Conservation (phyloP, 2,329 filamentous ascomycete species). For the Neofusicoccum parvum region DNA sequence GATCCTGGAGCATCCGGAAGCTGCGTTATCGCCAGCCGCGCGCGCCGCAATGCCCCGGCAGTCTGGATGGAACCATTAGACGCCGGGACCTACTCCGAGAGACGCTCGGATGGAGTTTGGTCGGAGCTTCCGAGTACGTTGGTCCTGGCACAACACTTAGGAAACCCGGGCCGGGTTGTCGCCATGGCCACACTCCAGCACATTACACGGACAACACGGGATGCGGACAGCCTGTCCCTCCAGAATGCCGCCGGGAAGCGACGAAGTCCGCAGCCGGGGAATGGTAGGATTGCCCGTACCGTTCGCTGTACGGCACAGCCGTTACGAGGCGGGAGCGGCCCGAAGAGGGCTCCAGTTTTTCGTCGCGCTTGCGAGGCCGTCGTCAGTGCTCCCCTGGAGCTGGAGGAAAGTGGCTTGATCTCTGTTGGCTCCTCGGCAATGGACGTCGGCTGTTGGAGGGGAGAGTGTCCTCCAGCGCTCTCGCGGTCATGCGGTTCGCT, state of each 20-base stretch:
- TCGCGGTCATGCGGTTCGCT: background rate
- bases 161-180: too few species aligned
- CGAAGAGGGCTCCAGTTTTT: slow-evolving; percentile 13
- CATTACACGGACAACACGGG: background rate
- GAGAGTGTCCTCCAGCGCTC: background rate
- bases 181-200: too few species aligned
- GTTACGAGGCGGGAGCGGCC: background rate
- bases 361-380: background rate
- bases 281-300: background rate
- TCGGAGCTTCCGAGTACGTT: too few species aligned
- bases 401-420: background rate
- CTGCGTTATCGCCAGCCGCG: too few species aligned
- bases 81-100: too few species aligned
- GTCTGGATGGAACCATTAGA: too few species aligned
- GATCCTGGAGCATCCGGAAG: too few species aligned
- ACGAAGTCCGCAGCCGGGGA: background rate
- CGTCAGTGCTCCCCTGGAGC: background rate
- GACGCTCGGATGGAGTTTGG: too few species aligned
- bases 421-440: background rate
- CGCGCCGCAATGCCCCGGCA: too few species aligned
- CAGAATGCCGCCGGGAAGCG: background rate
- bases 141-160: too few species aligned
- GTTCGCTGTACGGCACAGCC: background rate
- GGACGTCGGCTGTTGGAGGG: slow-evolving; percentile 3
- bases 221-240: background rate